Conservation (phyloP, 768 basidiomycete species). For the Serpula lacrymans region DNA sequence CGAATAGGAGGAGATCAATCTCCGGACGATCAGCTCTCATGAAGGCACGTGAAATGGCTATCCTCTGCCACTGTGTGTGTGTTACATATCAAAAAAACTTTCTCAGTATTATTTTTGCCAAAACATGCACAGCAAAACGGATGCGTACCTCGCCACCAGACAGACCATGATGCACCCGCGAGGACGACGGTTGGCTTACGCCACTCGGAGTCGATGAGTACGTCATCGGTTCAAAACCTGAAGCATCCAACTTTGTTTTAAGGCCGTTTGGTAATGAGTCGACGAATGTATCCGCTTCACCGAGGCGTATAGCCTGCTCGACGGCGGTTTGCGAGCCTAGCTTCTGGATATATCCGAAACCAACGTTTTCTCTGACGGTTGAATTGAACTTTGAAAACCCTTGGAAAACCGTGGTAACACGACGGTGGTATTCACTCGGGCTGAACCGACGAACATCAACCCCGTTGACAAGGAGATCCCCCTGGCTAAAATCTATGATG, state of each 20-base stretch:
- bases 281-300: slow-evolving; percentile 67
- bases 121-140: slow-evolving; percentile 11
- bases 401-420: slow-evolving; percentile 81
- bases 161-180: slow-evolving; percentile 55
- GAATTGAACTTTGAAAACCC: slow-evolving; percentile 79
- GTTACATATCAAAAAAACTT: too few species aligned
- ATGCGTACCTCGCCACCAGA: slow-evolving; percentile 78
- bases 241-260: slow-evolving; percentile 66
- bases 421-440: slow-evolving; percentile 70
- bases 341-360: slow-evolving; percentile 72
- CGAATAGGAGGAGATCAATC: slow-evolving; percentile 78
- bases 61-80: slow-evolving; percentile 72
- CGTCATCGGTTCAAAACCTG: slow-evolving; percentile 52
- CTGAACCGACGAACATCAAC: slow-evolving; percentile 61
- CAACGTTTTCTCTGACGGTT: slow-evolving; percentile 79
- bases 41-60: slow-evolving; percentile 84
- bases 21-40: slow-evolving; percentile 76
- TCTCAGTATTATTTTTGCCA: too few species aligned
- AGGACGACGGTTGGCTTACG: slow-evolving; percentile 23
- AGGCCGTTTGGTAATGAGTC: slow-evolving; percentile 67
- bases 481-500: slow-evolving; percentile 71
- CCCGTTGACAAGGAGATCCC: slow-evolving; percentile 67
- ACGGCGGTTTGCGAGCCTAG: slow-evolving; percentile 56
- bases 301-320: slow-evolving; percentile 62
- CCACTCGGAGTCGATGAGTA: slow-evolving; percentile 27